These are phyloP conservation scores for Nemania abortiva DNA, from an alignment of 2,329 filamentous ascomycete species.

Conservation along the genomic window DNA sequence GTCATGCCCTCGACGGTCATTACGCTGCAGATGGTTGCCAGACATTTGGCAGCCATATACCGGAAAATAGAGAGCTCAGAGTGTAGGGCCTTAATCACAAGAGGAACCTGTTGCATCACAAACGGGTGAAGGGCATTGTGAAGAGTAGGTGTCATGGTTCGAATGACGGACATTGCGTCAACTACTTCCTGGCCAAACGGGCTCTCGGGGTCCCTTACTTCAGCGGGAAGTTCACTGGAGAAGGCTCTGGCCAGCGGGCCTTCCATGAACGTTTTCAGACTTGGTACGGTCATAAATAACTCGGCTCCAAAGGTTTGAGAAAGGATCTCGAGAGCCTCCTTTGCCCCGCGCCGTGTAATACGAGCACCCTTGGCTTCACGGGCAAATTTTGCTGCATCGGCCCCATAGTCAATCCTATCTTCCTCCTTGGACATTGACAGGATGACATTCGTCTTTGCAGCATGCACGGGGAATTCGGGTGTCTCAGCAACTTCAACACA, in stretches of 20 bases:
- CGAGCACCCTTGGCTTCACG: conserved; percentile 88
- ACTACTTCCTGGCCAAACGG: conserved; percentile 91
- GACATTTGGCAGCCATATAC: conserved; percentile 96
- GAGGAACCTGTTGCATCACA: conserved; percentile 83
- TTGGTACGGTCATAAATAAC: conserved; percentile 86
- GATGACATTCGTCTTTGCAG: conserved; percentile 80
- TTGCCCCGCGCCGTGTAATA: conserved; percentile 91
- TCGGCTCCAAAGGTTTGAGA: conserved; percentile 81
- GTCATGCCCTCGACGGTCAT: conserved; percentile 97
- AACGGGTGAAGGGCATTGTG: conserved; percentile 80
- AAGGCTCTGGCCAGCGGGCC: conserved; percentile 82
- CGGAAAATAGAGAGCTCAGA: conserved; percentile 91
- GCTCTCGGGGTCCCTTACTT: conserved; percentile 79
- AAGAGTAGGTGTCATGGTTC: conserved; percentile 93
- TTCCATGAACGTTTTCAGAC: conserved; percentile 83
- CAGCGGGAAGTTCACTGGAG: conserved; percentile 74
- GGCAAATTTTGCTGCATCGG: conserved; percentile 90
- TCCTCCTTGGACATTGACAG: conserved; percentile 97
- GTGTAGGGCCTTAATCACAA: conserved; percentile 88
- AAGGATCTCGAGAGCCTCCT: conserved; percentile 91
- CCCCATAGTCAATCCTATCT: conserved; percentile 86
- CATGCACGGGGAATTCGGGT: conserved; percentile 90
- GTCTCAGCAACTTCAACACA: conserved; percentile 98
- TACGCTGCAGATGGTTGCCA: conserved; percentile 97
- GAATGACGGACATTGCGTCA: conserved; percentile 91